Evolutionary conservation across 2,329 filamentous ascomycete species (phyloP).

Genomic region (Lasiodiplodia sp.): DNA sequence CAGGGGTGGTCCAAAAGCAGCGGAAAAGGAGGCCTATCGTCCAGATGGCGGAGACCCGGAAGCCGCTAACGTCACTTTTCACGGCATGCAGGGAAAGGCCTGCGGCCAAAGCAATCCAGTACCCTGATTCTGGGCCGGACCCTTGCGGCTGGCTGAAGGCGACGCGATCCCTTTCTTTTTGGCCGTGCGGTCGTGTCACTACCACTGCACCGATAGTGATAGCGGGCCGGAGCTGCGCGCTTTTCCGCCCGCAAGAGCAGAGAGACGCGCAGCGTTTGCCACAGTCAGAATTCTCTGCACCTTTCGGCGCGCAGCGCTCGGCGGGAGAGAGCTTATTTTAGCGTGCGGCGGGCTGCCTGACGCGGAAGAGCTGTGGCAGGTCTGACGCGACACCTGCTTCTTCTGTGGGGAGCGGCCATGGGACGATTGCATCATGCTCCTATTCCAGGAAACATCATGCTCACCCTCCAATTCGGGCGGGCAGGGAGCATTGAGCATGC

Average conservation of each 20-base stretch:
- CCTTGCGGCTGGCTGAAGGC: slow-evolving; percentile 20
- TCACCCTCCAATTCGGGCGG: slow-evolving; percentile 16
- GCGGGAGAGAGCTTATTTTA: slow-evolving; percentile 20
- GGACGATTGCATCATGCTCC: slow-evolving; percentile 18
- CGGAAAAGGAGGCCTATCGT: slow-evolving; percentile 1
- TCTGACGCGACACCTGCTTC: slow-evolving; percentile 8
- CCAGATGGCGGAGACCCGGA: slow-evolving; percentile 19
- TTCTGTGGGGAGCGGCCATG: slow-evolving; percentile 4
- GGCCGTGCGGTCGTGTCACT: background rate
- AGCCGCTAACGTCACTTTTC: slow-evolving; percentile 17
- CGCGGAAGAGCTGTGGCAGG: slow-evolving; percentile 6
- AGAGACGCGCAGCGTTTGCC: background rate
- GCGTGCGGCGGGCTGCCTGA: slow-evolving; percentile 18
- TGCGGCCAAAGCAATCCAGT: slow-evolving; percentile 7
- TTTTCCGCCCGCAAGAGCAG: slow-evolving; percentile 1
- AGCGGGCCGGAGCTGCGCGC: background rate
- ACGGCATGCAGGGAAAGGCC: slow-evolving; percentile 8
- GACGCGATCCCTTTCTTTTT: background rate
- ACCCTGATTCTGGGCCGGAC: slow-evolving; percentile 25
- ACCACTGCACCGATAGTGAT: background rate
- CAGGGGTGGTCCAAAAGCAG: background rate
- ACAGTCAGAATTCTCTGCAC: background rate
- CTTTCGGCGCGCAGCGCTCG: background rate
- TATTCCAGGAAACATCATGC: slow-evolving; percentile 21
- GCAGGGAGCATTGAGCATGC: slow-evolving; percentile 8